These are phyloP conservation scores for Cladophialophora chaetospira DNA, from an alignment of 2,329 filamentous ascomycete genomes.

Conservation along the genomic window DNA sequence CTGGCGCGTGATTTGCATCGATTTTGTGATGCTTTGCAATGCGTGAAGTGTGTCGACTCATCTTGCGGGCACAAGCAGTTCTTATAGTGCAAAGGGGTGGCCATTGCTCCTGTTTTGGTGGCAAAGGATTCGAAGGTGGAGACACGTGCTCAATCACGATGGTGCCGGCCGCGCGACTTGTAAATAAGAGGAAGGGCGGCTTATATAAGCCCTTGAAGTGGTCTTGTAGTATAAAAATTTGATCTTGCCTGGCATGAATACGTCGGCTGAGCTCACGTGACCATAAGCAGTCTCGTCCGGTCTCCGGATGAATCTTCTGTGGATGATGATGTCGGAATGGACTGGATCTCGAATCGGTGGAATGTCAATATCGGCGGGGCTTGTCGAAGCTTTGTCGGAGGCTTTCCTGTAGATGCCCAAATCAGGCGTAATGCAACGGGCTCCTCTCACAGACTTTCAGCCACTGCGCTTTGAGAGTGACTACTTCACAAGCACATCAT, in stretches of 20 bases:
- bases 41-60: not conserved
- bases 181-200: not conserved
- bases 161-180: not conserved
- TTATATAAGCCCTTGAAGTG: not conserved
- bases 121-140: not conserved
- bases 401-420: not conserved
- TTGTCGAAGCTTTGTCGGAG: not conserved
- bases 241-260: not conserved
- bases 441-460: not conserved
- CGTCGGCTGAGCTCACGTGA: slow-evolving; percentile 22
- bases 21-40: slow-evolving; percentile 1
- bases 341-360: not conserved
- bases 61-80: not conserved
- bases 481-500: no score
- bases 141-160: not conserved
- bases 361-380: not conserved
- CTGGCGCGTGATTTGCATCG: slow-evolving; percentile 7
- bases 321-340: not conserved
- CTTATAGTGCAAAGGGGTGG: not conserved
- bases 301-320: not conserved
- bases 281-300: slow-evolving; percentile 10
- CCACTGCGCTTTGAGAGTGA: no score
- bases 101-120: not conserved
- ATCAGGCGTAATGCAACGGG: not conserved
- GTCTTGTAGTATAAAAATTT: no score